Conservation (phyloP, 2,329 filamentous ascomycete species). For the Elsinoe batatas region DNA sequence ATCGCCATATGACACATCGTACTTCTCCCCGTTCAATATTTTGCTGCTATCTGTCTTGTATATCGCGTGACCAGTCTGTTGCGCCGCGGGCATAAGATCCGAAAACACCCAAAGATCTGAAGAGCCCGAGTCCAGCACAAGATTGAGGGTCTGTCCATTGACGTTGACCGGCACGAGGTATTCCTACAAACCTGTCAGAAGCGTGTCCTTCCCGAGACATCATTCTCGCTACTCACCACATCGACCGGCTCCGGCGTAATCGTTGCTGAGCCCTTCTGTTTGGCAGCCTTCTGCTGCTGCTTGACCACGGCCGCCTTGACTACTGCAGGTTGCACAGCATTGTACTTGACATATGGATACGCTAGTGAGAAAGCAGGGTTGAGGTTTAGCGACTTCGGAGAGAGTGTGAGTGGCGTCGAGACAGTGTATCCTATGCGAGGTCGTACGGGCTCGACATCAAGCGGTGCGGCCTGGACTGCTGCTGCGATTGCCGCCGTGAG, state of each 20-base stretch:
- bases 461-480: neutral
- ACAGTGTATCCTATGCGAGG: slow-evolving; percentile 9
- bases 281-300: neutral
- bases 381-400: neutral
- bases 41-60: slow-evolving; percentile 46
- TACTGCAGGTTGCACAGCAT: neutral
- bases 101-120: slow-evolving; percentile 64
- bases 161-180: slow-evolving; percentile 49
- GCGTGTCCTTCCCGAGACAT: neutral
- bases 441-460: slow-evolving; percentile 1
- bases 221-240: neutral
- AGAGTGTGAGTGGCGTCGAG: neutral
- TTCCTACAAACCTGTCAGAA: slow-evolving; percentile 28
- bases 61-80: slow-evolving; percentile 41
- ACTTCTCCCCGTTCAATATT: slow-evolving; percentile 41
- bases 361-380: slow-evolving; percentile 8
- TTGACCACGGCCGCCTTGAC: slow-evolving; percentile 3
- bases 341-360: slow-evolving; percentile 9
- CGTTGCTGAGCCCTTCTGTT: neutral
- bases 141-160: slow-evolving; percentile 51
- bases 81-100: slow-evolving; percentile 40
- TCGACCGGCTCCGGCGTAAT: slow-evolving; percentile 8
- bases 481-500: neutral
- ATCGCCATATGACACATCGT: slow-evolving; percentile 57
- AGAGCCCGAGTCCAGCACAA: slow-evolving; percentile 66